phyloP scores from a whole-genome alignment of 2,329 filamentous ascomycete species.

The Fusarium sp. region DNA sequence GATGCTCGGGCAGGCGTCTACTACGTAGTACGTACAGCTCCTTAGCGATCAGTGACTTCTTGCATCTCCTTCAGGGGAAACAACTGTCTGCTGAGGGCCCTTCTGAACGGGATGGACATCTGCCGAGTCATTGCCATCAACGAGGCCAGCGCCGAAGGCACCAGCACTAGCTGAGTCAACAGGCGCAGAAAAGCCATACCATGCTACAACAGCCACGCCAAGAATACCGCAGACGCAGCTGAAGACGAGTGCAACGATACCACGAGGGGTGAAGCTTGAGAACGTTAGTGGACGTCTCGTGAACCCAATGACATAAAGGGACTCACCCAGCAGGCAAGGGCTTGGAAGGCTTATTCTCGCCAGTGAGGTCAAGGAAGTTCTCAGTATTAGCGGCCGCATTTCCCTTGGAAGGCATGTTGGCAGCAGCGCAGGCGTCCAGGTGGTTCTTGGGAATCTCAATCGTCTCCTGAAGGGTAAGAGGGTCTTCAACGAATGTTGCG shows the following conservation, averaged over 20 bases:
- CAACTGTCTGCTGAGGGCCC: conserved; percentile 28
- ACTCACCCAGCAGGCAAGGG: conserved; percentile 72
- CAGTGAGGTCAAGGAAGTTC: conserved; percentile 73
- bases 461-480: conserved; percentile 70
- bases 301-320: background rate
- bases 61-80: conserved; percentile 15
- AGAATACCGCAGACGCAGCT: conserved; percentile 76
- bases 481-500: conserved; percentile 74
- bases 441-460: conserved; percentile 72
- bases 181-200: conserved; percentile 66
- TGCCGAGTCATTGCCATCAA: conserved; percentile 35
- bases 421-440: conserved; percentile 68
- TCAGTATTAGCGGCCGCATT: conserved; percentile 81
- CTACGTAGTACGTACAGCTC: too few relatives aligned
- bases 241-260: conserved; percentile 82
- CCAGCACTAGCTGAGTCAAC: conserved; percentile 35
- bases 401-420: conserved; percentile 66
- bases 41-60: conserved; percentile 13
- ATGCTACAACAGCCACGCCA: conserved; percentile 75
- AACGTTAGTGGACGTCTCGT: background rate
- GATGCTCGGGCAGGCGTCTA: background rate
- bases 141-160: conserved; percentile 32
- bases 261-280: conserved; percentile 73
- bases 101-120: conserved; percentile 20
- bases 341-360: conserved; percentile 67